These are phyloP conservation scores for Suillus ampliporus DNA, from an alignment of 768 basidiomycete species.

Conservation along the genomic window DNA sequence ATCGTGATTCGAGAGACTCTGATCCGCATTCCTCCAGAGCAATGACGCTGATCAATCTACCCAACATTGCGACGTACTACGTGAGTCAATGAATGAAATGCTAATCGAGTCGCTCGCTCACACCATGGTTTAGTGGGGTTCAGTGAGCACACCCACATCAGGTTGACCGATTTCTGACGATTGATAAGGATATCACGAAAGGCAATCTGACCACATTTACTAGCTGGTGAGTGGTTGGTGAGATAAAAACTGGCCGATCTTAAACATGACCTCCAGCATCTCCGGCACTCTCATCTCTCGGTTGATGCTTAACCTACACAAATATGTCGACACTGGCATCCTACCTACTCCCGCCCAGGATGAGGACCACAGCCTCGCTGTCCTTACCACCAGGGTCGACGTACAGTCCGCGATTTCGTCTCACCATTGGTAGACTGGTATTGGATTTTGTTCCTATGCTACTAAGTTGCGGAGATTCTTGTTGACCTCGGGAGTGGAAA, in stretches of 20 bases:
- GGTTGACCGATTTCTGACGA: neutral
- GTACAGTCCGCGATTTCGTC: neutral
- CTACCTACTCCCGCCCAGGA: neutral
- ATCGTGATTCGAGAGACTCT: neutral
- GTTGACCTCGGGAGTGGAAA: too few species aligned
- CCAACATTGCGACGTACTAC: conserved; percentile 51
- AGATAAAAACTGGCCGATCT: neutral
- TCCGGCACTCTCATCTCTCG: conserved; percentile 60
- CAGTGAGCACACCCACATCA: neutral
- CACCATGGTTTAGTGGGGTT: neutral
- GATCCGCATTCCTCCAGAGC: conserved; percentile 34
- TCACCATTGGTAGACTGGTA: neutral
- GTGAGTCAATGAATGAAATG: conserved; percentile 22
- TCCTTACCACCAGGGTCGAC: neutral
- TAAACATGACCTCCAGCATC: conserved; percentile 36
- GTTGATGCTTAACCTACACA: conserved; percentile 60
- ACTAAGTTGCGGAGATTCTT: neutral
- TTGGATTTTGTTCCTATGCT: neutral
- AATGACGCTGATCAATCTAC: conserved; percentile 57
- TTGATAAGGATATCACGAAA: conserved; percentile 25
- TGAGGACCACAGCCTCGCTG: neutral
- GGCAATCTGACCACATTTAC: conserved; percentile 55
- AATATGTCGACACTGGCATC: conserved; percentile 33
- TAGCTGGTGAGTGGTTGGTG: conserved; percentile 44
- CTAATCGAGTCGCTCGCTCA: neutral